Base-by-base conservation (phyloP, 768 basidiomycete genomes). In the Atractiella rhizophila region DNA sequence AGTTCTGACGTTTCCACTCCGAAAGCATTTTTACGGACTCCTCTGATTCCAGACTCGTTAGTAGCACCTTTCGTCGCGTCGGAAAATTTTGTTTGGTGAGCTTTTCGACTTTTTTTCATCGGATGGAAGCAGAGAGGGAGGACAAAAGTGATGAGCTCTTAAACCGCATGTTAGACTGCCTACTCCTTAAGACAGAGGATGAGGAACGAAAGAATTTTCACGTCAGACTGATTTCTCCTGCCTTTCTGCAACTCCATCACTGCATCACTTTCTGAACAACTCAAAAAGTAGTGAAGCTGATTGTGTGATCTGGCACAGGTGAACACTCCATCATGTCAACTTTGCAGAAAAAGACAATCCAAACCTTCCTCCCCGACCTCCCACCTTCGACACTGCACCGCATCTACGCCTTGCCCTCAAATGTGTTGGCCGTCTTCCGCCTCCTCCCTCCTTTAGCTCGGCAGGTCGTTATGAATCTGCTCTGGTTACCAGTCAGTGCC, bases 371-470 rank as follows among this genome's bases (percentile, higher is more conserved):
- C 21, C 73, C 77, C 45, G 67, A 71, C 0, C 78, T 83, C 53
- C 74, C 77, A 0, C 76, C 79, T 56, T 72, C 66, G 44, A 71
- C 74, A 10, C 59, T 86, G 37, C 72, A 69, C 16, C 68, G 81
- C 20, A 63, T 91, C 37, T 91, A 85, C 54, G 70, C 75, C 52
- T 67, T 70, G 15, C 81, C 85, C 8, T 82, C 81, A 3, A 75
- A 77, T 62, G 83, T 82, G 60, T 68, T 91, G 38, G 74, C 79
- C 20, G 73, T 91, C 58, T 83, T 83, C 60, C 71, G 83, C 39
- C 62, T 88, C 20, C 60, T 91, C 28, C 71, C 69, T 2, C 70
- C 78, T 16, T 55, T 85, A 18, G 76, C 83, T 53, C 66, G 80
- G 41, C 83, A 88, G 54, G 63, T 86, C 21, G 68, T 82, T 25